These are phyloP conservation scores for Leishmania tropica DNA, from an alignment of 208 protist species.

Conservation along the genomic window DNA sequence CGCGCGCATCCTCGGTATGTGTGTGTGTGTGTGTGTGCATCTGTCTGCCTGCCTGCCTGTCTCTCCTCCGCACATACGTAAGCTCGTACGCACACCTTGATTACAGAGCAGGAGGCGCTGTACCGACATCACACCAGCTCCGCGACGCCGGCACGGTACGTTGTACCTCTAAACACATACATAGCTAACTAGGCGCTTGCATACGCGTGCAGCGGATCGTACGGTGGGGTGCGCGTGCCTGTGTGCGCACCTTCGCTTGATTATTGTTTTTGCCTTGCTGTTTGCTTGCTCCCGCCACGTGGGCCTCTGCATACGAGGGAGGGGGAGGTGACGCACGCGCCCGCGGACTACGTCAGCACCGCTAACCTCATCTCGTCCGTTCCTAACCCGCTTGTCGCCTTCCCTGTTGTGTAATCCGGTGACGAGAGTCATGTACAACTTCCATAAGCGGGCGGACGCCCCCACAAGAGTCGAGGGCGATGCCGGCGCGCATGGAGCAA, in stretches of 20 bases:
- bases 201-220: neutral
- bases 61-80: neutral
- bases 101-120: neutral
- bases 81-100: neutral
- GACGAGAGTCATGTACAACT: slow-evolving; percentile 23
- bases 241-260: neutral
- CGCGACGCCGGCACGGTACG: neutral
- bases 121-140: neutral
- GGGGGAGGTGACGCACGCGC: no score
- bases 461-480: neutral
- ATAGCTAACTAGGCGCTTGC: neutral
- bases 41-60: neutral
- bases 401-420: neutral
- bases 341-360: neutral
- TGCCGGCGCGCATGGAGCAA: neutral
- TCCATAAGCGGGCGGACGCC: slow-evolving; percentile 20
- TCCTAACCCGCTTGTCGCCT: neutral
- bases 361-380: neutral
- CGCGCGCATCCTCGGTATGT: neutral
- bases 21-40: neutral
- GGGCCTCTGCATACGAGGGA: neutral
- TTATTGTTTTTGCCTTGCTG: slow-evolving; percentile 9
- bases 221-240: neutral
- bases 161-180: neutral
- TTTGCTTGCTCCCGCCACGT: neutral